Evolutionary conservation across 208 protist species (phyloP).

Genomic region (Leishmania gerbilli): DNA sequence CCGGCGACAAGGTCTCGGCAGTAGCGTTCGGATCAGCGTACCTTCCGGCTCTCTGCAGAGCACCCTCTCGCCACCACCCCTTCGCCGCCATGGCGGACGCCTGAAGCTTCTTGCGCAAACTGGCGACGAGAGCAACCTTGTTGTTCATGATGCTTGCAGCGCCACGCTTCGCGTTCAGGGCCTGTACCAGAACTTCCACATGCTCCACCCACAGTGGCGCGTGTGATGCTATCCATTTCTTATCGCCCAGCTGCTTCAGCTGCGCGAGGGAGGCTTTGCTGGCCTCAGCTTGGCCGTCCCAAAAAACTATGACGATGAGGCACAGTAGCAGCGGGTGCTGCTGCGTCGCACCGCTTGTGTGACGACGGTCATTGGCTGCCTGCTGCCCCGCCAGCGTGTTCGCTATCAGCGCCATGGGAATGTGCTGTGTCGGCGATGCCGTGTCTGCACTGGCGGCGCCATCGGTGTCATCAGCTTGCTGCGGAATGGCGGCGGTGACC

Average conservation of each 20-base stretch:
- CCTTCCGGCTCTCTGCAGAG: neutral
- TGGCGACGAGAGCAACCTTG: conserved; percentile 57
- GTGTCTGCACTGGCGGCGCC: neutral
- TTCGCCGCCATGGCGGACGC: conserved; percentile 17
- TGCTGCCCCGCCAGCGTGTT: conserved; percentile 7
- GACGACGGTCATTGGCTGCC: neutral
- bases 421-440: neutral
- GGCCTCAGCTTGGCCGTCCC: conserved; percentile 64
- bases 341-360: neutral
- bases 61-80: conserved; percentile 26
- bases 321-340: conserved; percentile 14
- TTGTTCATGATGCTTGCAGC: conserved; percentile 63
- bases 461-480: neutral
- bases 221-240: conserved; percentile 12
- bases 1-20: neutral
- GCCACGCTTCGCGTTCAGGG: conserved; percentile 80
- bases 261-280: conserved; percentile 61
- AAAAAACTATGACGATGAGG: conserved; percentile 75
- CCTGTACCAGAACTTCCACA: conserved; percentile 78
- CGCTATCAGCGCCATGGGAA: conserved; percentile 10
- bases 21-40: neutral
- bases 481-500: conserved; percentile 8
- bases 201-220: conserved; percentile 16
- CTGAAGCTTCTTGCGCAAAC: conserved; percentile 62
- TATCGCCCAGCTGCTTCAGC: conserved; percentile 56